Conservation (phyloP, 1,284 basidiomycete species). For the Meripilus lineatus region DNA sequence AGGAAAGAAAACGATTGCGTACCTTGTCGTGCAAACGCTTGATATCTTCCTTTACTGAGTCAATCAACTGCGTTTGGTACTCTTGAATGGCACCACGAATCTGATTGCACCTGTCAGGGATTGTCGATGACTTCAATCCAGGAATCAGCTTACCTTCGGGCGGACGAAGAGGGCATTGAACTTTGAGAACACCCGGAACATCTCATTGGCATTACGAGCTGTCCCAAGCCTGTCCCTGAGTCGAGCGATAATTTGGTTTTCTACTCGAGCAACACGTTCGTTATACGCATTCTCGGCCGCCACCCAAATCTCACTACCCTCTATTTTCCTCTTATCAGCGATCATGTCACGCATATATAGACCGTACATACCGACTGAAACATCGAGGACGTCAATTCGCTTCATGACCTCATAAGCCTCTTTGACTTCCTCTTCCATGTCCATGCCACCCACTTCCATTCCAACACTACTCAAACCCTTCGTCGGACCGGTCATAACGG, state of each 20-base stretch:
- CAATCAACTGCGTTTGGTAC: slow-evolving; percentile 96
- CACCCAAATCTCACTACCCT: slow-evolving; percentile 98
- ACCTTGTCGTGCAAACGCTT: slow-evolving; percentile 92
- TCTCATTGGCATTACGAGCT: slow-evolving; percentile 95
- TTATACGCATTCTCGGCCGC: slow-evolving; percentile 97
- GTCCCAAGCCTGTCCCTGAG: slow-evolving; percentile 92
- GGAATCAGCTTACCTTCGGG: slow-evolving; percentile 72
- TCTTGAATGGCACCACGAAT: slow-evolving; percentile 98
- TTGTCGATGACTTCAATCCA: not conserved
- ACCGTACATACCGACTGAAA: slow-evolving; percentile 65
- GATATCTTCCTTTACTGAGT: slow-evolving; percentile 98
- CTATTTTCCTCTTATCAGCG: slow-evolving; percentile 33
- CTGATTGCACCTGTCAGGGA: slow-evolving; percentile 32
- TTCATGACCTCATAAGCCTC: slow-evolving; percentile 95
- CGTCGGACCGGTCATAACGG: slow-evolving; percentile 95
- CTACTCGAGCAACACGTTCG: slow-evolving; percentile 93
- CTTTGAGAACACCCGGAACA: slow-evolving; percentile 98
- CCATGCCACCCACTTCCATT: slow-evolving; percentile 77
- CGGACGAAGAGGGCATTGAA: slow-evolving; percentile 98
- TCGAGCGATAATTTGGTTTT: slow-evolving; percentile 97
- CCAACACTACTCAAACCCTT: slow-evolving; percentile 74
- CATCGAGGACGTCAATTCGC: slow-evolving; percentile 94
- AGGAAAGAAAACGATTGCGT: slow-evolving; percentile 4
- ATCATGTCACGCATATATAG: not conserved
- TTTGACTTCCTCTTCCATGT: slow-evolving; percentile 97